These are phyloP conservation scores for Aaosphaeria pasadenensis DNA, from an alignment of 2,329 filamentous ascomycete genomes.

Conservation along the genomic window DNA sequence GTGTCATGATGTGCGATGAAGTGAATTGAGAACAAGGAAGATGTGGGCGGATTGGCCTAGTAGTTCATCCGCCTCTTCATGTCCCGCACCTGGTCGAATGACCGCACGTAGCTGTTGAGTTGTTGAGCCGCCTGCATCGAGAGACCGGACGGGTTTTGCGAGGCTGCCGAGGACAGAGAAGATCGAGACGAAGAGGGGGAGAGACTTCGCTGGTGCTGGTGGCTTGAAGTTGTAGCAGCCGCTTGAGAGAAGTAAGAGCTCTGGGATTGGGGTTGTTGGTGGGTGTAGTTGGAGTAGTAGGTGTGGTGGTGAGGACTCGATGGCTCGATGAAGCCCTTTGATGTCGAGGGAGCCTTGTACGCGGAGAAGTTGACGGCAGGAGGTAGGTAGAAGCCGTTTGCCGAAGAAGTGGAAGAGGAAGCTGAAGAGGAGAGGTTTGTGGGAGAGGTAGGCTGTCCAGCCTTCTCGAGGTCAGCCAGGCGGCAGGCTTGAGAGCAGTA, in stretches of 20 bases:
- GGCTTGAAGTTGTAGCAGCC: slow-evolving; percentile 2
- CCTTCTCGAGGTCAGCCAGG: slow-evolving; percentile 80
- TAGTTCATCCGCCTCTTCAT: slow-evolving; percentile 39
- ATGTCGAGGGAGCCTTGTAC: slow-evolving; percentile 50
- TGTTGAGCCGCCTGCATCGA: slow-evolving; percentile 77
- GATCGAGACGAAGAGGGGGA: slow-evolving; percentile 73
- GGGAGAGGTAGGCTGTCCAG: slow-evolving; percentile 39
- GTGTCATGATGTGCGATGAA: slow-evolving; percentile 3
- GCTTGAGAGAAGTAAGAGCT: slow-evolving; percentile 37
- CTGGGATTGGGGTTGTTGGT: slow-evolving; percentile 9
- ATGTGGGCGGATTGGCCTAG: slow-evolving; percentile 17
- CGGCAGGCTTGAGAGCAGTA: slow-evolving; percentile 94
- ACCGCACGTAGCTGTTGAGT: slow-evolving; percentile 80
- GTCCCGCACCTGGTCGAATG: slow-evolving; percentile 79
- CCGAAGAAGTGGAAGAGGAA: slow-evolving; percentile 49
- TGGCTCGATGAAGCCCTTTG: slow-evolving; percentile 38
- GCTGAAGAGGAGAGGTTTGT: slow-evolving; percentile 53
- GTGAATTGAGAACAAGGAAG: slow-evolving; percentile 3
- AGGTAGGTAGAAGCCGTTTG: slow-evolving; percentile 62
- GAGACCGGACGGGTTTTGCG: slow-evolving; percentile 50
- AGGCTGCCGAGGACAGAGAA: slow-evolving; percentile 74
- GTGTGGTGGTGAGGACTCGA: slow-evolving; percentile 37
- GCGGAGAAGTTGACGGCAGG: slow-evolving; percentile 74
- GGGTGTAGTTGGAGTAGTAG: slow-evolving; percentile 24
- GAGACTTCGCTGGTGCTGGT: slow-evolving; percentile 41